Conservation (phyloP, 352 stramenopile genomes). For the Phytophthora europaea region DNA sequence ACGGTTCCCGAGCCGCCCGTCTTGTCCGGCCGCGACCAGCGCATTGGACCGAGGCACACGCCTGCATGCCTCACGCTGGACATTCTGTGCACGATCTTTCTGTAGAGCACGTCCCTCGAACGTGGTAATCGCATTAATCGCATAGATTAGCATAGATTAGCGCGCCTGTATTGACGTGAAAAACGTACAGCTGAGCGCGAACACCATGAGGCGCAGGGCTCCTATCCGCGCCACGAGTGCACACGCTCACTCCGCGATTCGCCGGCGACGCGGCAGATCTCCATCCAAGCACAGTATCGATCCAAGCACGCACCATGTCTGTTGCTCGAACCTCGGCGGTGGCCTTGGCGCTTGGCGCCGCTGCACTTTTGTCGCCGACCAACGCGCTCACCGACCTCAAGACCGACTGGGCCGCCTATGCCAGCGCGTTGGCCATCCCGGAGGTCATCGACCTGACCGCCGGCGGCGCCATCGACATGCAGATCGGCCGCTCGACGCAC, state of each 20-base stretch:
- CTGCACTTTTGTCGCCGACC: conserved; percentile 8
- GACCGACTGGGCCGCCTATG: conserved; percentile 55
- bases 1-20: conserved; percentile 18
- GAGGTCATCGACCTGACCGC: conserved; percentile 54
- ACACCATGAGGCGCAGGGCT: conserved; percentile 4
- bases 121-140: conserved; percentile 15
- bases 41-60: conserved; percentile 39
- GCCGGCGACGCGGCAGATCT: conserved; percentile 4
- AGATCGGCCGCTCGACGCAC: conserved; percentile 48
- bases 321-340: conserved; percentile 1
- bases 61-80: neutral
- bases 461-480: conserved; percentile 51
- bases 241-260: neutral
- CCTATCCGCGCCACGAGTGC: neutral
- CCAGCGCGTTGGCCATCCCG: conserved; percentile 46
- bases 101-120: conserved; percentile 26
- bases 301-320: neutral
- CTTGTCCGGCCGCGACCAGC: conserved; percentile 16
- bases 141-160: neutral
- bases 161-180: conserved; percentile 11
- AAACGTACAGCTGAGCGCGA: conserved; percentile 23
- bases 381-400: conserved; percentile 47
- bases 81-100: conserved; percentile 33
- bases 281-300: conserved; percentile 5
- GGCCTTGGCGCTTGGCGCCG: conserved; percentile 12